Percentiles rank a stretch among this genome's conserved stretches.
Conservation (phyloP, 257 asterid genomes). For the Thymus quinquecostatus region DNA sequence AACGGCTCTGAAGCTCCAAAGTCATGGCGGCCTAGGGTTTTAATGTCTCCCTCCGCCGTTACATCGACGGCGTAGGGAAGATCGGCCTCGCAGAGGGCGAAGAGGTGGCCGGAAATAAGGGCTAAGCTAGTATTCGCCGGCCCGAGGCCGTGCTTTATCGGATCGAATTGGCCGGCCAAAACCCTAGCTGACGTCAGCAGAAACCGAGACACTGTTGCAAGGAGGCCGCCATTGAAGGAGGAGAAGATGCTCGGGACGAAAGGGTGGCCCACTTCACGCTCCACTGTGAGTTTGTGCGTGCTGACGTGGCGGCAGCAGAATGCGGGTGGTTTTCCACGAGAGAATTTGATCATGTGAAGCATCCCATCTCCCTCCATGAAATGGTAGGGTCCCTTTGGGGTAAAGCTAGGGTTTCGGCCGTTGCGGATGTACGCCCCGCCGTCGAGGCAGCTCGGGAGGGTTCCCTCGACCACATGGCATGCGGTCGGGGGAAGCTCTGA, state of each 20-base stretch:
- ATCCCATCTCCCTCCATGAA: constrained; percentile 73
- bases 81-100: constrained; percentile 63
- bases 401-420: constrained; percentile 71
- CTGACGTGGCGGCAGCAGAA: constrained; percentile 65
- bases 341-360: constrained; percentile 62
- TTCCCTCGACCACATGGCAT: constrained; percentile 51
- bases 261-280: constrained; percentile 43
- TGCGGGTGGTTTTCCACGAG: constrained; percentile 46
- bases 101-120: constrained; percentile 48
- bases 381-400: constrained; percentile 66
- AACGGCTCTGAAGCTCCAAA: constrained; percentile 33
- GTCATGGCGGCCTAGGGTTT: constrained; percentile 63
- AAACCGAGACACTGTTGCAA: constrained; percentile 45
- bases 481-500: constrained; percentile 61
- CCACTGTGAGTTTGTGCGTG: constrained; percentile 55
- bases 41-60: constrained; percentile 46
- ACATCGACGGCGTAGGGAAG: constrained; percentile 58
- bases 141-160: constrained; percentile 49
- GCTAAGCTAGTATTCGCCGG: constrained; percentile 64
- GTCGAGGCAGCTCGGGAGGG: constrained; percentile 52
- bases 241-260: constrained; percentile 58
- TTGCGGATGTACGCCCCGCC: constrained; percentile 64
- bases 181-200: constrained; percentile 31
- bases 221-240: constrained; percentile 48
- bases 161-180: constrained; percentile 41